Base-by-base conservation (phyloP, 2,329 filamentous ascomycete genomes). In the Claviceps capensis region DNA sequence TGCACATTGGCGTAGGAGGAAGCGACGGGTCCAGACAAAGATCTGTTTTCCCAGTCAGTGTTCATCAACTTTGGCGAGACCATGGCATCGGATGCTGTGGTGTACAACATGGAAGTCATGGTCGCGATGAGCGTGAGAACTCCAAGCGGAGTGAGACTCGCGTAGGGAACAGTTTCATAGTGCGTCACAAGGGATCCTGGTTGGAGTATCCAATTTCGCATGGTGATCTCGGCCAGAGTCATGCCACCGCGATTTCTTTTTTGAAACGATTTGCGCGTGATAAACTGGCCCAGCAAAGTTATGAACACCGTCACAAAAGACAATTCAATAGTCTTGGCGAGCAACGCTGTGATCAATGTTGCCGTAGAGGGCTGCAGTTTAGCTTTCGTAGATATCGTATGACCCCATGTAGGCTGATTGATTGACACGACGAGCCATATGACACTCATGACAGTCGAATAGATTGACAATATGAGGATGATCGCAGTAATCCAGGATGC, bases 281-380 rank as follows among this genome's bases (percentile, higher is more conserved):
- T 67, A 0, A 85, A 77, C 62, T 93, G 87, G 0, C 87, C 87
- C 0, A 90, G 63, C 51, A 86, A 86, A 0, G 83, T 77, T 1
- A 90, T 83, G 54, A 88, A 86, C 0, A 87, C 81, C 0, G 86
- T 88, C 3, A 88, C 85, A 60, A 89, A 91, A 0, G 83, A 81
- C 56, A 90, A 62, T 65, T 91, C 87, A 47, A 90, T 86, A 0
- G 83, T 78, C 65, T 90, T 91, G 7, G 86, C 84, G 38, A 88
- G 69, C 2, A 88, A 66, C 0, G 85, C 77, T n/a, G 79, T 81
- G 1, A 90, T 61, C 1, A 86, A 66, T 1, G 79, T 82, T 0
- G 86, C 86, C 1, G 79, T 83, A 0, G 81, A 75, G 0, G 82
- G 81, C 0, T 71, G 69, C 16, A 90, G 59, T 13, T 74, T 68